Evolutionary conservation across 1,284 basidiomycete genomes (phyloP).

Genomic region (Chondrostereum purpureum): DNA sequence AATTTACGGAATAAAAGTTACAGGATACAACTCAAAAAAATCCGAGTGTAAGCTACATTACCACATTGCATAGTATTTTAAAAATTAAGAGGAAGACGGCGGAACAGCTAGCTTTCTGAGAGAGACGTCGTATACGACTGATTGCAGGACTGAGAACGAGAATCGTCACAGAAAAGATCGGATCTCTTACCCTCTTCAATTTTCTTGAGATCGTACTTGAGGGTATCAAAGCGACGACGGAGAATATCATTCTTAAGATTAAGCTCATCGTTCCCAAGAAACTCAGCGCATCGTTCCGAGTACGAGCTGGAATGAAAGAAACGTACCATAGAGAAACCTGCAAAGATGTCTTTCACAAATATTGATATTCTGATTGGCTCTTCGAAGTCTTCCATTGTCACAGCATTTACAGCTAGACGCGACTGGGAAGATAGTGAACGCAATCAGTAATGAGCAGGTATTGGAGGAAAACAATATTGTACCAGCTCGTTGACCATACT

Average conservation of each 20-base stretch:
- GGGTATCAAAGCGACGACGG: constrained; percentile 71
- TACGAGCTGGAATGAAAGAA: not conserved
- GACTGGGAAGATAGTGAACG: constrained; percentile 40
- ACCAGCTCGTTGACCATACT: constrained; percentile 79
- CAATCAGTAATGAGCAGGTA: not conserved
- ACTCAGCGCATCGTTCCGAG: constrained; percentile 12
- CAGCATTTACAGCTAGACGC: constrained; percentile 74
- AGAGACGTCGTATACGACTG: constrained; percentile 83
- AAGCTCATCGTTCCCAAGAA: constrained; percentile 37
- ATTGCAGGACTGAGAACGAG: constrained; percentile 10
- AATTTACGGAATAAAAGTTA: too few relatives aligned
- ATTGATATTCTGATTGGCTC: constrained; percentile 72
- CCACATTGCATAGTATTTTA: too few relatives aligned
- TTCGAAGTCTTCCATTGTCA: constrained; percentile 77
- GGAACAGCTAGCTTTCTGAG: constrained; percentile 55
- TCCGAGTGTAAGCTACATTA: too few relatives aligned
- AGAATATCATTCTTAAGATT: constrained; percentile 84
- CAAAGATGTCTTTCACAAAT: constrained; percentile 79
- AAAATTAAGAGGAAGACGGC: too few relatives aligned
- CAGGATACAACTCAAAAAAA: too few relatives aligned
- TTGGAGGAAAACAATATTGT: constrained; percentile 20
- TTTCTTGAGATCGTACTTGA: constrained; percentile 86
- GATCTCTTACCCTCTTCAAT: constrained; percentile 74
- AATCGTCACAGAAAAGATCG: constrained; percentile 3
- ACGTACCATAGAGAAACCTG: constrained; percentile 74